Evolutionary conservation across 1,139 yeast genomes (phyloP), one percentile per base, ranked within the genome.

Genomic region (Sugiyamaella novakii): DNA sequence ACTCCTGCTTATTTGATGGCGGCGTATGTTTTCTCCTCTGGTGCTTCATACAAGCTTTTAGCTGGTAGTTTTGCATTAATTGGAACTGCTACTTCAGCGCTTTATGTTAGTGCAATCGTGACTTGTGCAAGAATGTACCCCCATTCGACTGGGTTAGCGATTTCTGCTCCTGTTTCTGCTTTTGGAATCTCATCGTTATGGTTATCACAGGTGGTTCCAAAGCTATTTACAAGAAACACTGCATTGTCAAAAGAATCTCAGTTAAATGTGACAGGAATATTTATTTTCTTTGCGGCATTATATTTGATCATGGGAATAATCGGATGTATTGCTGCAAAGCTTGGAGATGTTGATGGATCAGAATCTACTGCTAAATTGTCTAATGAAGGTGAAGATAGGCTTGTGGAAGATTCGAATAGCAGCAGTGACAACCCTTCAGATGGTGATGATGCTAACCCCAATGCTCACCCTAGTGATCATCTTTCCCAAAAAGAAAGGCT

Each of bases 51-150:
- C 42, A 47, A 53, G 14, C 31, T 45, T 1, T 46, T 52, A 27
- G 55, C 62, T 3, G 41, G 61, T 0, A 66, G 76, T 37, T 71
- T 78, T 54, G 72, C 80, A 2, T 74, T 82, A 51, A 80, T 89
- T 51, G 97, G 97, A 0, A 70, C 82, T 52, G 94, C 94, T 8
- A 87, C 96, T 0, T 83, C 95, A 3, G 75, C 95, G 3, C 72
- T 87, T 39, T 89, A 85, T 67, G 85, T 89, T 62, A 78, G 87
- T 53, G 80, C 89, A 40, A 71, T 89, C 53, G 73, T 89, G 29
- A 85, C 95, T 1, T 87, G 96, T 68, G 95, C 96, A 2, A 82
- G 84, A 58, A 78, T 88, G 21, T 86, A 81, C 60, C 95, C 96
- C 0, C 72, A 80, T 30, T 75, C 75, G 42, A 85, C 87, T 53